Base-by-base conservation (phyloP, 2,329 filamentous ascomycete genomes). In the Dryadomyces quercivorus region DNA sequence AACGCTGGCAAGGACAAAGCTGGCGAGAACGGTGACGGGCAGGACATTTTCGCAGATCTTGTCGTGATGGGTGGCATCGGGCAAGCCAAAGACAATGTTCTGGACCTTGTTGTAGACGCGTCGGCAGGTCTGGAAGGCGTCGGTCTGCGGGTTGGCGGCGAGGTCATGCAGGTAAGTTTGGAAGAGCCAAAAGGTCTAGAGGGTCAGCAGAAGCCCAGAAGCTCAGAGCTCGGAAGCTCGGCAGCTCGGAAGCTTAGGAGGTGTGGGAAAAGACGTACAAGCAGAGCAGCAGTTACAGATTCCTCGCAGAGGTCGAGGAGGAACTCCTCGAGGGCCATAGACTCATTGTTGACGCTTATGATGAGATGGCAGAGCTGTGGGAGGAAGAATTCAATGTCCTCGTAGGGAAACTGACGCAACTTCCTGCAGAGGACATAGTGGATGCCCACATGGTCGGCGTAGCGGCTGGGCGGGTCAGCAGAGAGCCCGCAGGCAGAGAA, bases 341-440 rank as follows among this genome's bases (percentile, higher is more conserved):
- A 92, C 75, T 93, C 88, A 70, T 92, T 93, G 74, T 92, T 83
- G 68, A 92, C 81, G 70, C 86, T 91, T 65, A 93, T 86, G 71
- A 91, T 83, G 59, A 93, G 82, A 72, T 93, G 88, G 68, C 88
- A 93, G 75, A 93, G 75, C 74, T 89, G 86, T 59, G 88, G 88
- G 51, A 93, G 78, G 75, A 92, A 93, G 82, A 93, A 93, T 71
- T 93, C 88, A 67, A 93, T 91, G 71, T 93, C 87, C 74, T 90
- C 86, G 72, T 92, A 93, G 60, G 85, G 86, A 67, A 93, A 93
- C 70, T 88, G 86, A 66, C 88, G 86, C 66, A 93, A 77, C 79
- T 93, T 93, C 64, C 85, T 86, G 75, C 88, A 92, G 59, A 93
- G 81, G 59, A 90, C 86, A 75, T 92, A 89, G 72, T 92, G 87